These are phyloP conservation scores for Hortaea werneckii DNA, from an alignment of 2,329 filamentous ascomycete species.

Conservation along the genomic window DNA sequence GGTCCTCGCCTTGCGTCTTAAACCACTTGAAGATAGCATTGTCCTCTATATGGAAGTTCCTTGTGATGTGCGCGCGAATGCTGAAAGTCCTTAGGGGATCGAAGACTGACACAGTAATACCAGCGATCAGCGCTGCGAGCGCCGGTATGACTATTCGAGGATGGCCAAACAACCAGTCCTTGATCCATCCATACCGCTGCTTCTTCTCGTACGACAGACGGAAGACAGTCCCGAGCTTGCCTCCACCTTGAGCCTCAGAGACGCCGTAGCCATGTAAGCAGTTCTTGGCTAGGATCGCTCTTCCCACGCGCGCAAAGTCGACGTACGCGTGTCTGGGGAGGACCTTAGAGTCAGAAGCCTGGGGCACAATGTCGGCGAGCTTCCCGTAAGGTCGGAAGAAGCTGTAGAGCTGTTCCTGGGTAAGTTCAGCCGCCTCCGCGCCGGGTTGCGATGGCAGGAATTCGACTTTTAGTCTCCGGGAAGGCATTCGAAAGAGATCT, in stretches of 20 bases:
- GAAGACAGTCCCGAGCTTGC: constrained; percentile 64
- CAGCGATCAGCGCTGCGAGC: constrained; percentile 69
- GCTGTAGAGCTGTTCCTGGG: constrained; percentile 76
- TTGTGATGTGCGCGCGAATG: constrained; percentile 76
- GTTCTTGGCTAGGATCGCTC: constrained; percentile 80
- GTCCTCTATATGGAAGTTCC: constrained; percentile 62
- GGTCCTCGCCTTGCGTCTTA: constrained; percentile 56
- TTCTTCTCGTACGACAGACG: constrained; percentile 76
- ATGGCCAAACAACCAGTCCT: constrained; percentile 79
- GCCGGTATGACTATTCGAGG: constrained; percentile 80
- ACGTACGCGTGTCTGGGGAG: constrained; percentile 70
- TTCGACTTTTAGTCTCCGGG: constrained; percentile 65
- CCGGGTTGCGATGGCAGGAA: constrained; percentile 68
- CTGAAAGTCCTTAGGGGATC: constrained; percentile 92
- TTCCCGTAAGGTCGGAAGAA: constrained; percentile 87
- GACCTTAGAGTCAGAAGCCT: constrained; percentile 78
- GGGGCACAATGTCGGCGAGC: constrained; percentile 70
- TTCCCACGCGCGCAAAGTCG: constrained; percentile 62
- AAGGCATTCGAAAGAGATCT: constrained; percentile 76
- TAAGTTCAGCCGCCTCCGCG: constrained; percentile 63
- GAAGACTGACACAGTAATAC: constrained; percentile 77
- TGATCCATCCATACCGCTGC: constrained; percentile 66
- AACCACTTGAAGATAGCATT: constrained; percentile 73
- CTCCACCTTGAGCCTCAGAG: constrained; percentile 57
- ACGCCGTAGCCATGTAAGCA: constrained; percentile 81